These are phyloP conservation scores for Phytophthora pinifolia DNA, from an alignment of 352 stramenopile species.

Conservation along the genomic window DNA sequence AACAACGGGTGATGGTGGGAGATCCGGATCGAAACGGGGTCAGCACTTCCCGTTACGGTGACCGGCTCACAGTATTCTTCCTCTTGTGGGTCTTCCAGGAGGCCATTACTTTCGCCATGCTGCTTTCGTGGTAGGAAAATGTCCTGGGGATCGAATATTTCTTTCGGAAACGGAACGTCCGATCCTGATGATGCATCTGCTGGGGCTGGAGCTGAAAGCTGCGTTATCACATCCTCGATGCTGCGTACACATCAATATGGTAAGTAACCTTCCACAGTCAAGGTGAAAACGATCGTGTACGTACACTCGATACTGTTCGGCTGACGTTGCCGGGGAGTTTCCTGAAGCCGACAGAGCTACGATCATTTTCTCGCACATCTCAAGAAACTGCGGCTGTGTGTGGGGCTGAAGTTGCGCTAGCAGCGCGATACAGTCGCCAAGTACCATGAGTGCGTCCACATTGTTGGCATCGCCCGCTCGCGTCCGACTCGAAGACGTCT, in stretches of 20 bases:
- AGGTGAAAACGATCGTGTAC: constrained; percentile 1
- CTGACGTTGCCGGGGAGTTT: constrained; percentile 12
- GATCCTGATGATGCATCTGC: constrained; percentile 1
- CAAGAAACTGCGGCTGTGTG: constrained; percentile 21
- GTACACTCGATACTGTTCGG: constrained; percentile 36
- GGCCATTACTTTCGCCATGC: neutral
- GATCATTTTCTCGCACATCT: constrained; percentile 37
- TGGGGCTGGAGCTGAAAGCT: constrained; percentile 10
- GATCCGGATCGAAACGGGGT: constrained; percentile 62
- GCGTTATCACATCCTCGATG: constrained; percentile 27
- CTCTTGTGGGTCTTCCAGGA: neutral
- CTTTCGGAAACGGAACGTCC: constrained; percentile 14
- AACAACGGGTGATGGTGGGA: constrained; percentile 50
- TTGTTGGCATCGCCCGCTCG: constrained; percentile 16
- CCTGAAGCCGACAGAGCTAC: constrained; percentile 17
- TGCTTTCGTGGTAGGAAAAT: constrained; percentile 35
- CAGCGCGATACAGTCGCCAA: constrained; percentile 42
- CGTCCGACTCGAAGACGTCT: constrained; percentile 14
- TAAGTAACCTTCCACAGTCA: neutral
- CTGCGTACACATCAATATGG: constrained; percentile 6
- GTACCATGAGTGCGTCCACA: constrained; percentile 36
- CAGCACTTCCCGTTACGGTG: constrained; percentile 56
- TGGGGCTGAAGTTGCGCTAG: constrained; percentile 35
- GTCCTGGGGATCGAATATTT: constrained; percentile 41
- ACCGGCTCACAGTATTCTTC: constrained; percentile 20